phyloP scores from a whole-genome alignment of 2,329 filamentous ascomycete species.

The Aspergillus udagawae region DNA sequence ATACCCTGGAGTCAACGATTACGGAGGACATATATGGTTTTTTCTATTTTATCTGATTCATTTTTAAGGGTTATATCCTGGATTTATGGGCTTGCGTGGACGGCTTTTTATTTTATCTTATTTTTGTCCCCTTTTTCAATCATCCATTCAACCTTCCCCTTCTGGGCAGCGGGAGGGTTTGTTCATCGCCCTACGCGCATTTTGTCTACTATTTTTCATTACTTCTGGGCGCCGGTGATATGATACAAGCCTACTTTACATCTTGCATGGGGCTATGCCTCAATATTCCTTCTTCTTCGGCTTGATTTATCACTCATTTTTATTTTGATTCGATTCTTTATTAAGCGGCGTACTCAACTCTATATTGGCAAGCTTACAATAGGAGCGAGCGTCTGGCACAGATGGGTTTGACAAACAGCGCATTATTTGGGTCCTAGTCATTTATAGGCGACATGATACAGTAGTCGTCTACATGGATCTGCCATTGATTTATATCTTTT shows the following conservation, averaged over 20 bases:
- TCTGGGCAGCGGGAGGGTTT: slow-evolving; percentile 12
- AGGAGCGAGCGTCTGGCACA: not conserved
- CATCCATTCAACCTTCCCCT: not conserved
- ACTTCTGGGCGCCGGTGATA: slow-evolving; percentile 23
- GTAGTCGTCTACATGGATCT: not conserved
- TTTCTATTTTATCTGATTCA: not conserved
- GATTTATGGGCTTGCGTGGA: slow-evolving; percentile 1
- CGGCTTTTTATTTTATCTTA: not conserved
- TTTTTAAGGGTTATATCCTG: not conserved
- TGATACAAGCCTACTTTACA: slow-evolving; percentile 22
- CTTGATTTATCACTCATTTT: not conserved
- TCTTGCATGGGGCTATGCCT: slow-evolving; percentile 11
- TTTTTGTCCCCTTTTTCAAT: not conserved
- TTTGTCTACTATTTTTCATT: slow-evolving; percentile 19
- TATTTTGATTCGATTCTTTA: not conserved
- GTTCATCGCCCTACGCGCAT: slow-evolving; percentile 3
- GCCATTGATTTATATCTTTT: not conserved
- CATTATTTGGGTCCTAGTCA: not conserved
- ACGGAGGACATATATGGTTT: slow-evolving; percentile 1
- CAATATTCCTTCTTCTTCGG: slow-evolving; percentile 7
- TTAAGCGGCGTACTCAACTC: not conserved
- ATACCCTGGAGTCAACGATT: slow-evolving; percentile 2
- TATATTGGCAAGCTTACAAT: not conserved
- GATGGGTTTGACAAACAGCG: too few relatives aligned
- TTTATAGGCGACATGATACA: not conserved